Evolutionary conservation across 345 rosid species (phyloP), one percentile per base, ranked within the genome.

Genomic region (Eucalyptus paniculata): DNA sequence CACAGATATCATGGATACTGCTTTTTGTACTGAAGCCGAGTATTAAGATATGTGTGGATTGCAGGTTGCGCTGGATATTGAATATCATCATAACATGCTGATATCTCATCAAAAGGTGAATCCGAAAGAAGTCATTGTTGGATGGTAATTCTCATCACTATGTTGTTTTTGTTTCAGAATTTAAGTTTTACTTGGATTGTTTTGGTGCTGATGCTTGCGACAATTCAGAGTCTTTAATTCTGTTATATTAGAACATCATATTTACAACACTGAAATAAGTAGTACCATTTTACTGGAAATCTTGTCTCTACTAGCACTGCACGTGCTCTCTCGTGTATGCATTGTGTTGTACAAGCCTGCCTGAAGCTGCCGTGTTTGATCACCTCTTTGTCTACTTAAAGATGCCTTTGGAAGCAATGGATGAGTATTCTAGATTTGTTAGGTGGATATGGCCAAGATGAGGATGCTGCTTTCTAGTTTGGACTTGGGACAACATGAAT

Each of bases 51-150:
- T 56, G 21, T 56, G 24, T 26, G 89, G 50, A 23, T 34, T 92
- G 92, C 93, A 96, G 99, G 99, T 97, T 91, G 99, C 99, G 28
- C 92, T 98, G 93, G 99, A 97, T 93, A 96, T 98, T 19, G 99
- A 97, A 50, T 98, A 97, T 92, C 99, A 98, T 89, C 97, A 96
- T 91, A 98, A 96, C 58, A 97, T 98, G 99, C 91, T 98, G 88
- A 92, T 92, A 72, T 96, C 99, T 34, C 99, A 96, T 89, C 94
- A 93, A 32, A 98, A 97, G 91, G 99, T 98, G 90, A 98, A 98
- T 89, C 99, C 99, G 0, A 97, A 97, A 92, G 99, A 98, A 93
- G 95, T 93, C 50, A 98, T 98, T 89, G 98, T 98, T 60, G 99
- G 99, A 95, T 98, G 99, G 99, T 97, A 96, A 90, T 28, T 50